Evolutionary conservation across 345 rosid genomes (phyloP).

Genomic region (Ceriops tagal): DNA sequence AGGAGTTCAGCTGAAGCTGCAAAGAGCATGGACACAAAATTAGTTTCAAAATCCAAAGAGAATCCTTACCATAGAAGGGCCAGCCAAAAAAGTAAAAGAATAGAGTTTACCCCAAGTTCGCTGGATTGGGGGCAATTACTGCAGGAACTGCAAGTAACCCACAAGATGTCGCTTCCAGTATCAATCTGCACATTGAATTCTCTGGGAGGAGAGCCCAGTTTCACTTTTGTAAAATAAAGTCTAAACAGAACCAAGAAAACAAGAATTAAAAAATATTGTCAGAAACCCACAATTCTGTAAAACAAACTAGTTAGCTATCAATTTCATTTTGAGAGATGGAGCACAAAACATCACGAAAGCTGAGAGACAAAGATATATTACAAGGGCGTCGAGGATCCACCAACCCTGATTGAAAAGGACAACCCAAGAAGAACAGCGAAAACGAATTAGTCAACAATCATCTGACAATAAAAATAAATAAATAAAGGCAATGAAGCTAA

Average conservation of each 20-base stretch:
- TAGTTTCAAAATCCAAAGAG: constrained; percentile 2
- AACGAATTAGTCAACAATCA: constrained; percentile 25
- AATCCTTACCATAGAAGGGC: not conserved
- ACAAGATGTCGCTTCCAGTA: constrained; percentile 90
- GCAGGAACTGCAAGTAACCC: constrained; percentile 89
- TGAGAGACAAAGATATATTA: constrained; percentile 17
- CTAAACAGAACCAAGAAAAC: constrained; percentile 40
- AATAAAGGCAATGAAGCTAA: not conserved
- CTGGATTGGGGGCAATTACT: constrained; percentile 76
- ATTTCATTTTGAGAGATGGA: too few species aligned
- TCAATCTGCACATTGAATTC: constrained; percentile 97
- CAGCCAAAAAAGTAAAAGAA: constrained; percentile 14
- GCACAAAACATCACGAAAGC: constrained; percentile 5
- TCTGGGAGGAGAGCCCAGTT: constrained; percentile 89
- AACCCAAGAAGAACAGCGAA: constrained; percentile 33
- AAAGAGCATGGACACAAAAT: constrained; percentile 7
- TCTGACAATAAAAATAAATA: not conserved
- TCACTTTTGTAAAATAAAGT: constrained; percentile 93
- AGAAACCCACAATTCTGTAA: not conserved
- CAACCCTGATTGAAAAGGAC: constrained; percentile 27
- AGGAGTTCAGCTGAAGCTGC: constrained; percentile 78
- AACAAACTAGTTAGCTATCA: not conserved
- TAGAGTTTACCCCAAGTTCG: constrained; percentile 69
- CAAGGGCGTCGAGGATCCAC: constrained; percentile 27
- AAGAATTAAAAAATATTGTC: constrained; percentile 2